Percentiles rank a stretch among this genome's conserved stretches.
phyloP scores from a whole-genome alignment of 1,284 basidiomycete species.

The Moniliella sp. region DNA sequence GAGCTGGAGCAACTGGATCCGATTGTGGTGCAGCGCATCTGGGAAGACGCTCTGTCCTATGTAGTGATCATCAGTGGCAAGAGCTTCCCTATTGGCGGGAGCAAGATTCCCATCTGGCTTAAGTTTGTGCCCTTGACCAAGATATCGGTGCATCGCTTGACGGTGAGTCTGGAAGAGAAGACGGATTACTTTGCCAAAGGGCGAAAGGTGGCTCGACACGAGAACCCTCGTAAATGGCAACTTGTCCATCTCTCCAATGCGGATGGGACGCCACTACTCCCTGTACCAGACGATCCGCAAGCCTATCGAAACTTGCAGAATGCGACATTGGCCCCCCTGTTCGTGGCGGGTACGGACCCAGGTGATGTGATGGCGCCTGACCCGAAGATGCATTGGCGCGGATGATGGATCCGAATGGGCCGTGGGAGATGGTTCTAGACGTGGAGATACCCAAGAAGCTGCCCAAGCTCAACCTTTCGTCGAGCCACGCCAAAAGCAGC shows the following conservation, averaged over 20 bases:
- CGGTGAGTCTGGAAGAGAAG: conserved; percentile 54
- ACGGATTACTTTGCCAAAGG: conserved; percentile 38
- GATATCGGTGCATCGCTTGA: conserved; percentile 57
- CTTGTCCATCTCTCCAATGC: conserved; percentile 47
- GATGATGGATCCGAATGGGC: conserved; percentile 40
- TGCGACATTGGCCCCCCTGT: no score
- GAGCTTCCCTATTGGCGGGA: conserved; percentile 42
- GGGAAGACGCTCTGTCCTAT: conserved; percentile 76
- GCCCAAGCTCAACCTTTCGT: conserved; percentile 51
- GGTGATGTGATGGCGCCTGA: no score
- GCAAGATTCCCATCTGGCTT: conserved; percentile 56
- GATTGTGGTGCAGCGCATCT: conserved; percentile 68
- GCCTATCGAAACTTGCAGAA: no score
- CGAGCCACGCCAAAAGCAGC: conserved; percentile 59
- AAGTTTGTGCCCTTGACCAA: conserved; percentile 63
- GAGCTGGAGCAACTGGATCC: conserved; percentile 50
- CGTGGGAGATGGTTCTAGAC: conserved; percentile 40
- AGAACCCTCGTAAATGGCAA: conserved; percentile 47
- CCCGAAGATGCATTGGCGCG: conserved; percentile 16
- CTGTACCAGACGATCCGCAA: conserved; percentile 41
- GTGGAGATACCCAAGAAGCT: conserved; percentile 12
- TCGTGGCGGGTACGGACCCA: no score
- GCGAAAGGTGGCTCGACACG: conserved; percentile 49
- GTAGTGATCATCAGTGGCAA: conserved; percentile 55
- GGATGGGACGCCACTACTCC: conserved; percentile 44